Conservation (phyloP, 176 grass and related monocot genomes). For the Metroxylon sagu region DNA sequence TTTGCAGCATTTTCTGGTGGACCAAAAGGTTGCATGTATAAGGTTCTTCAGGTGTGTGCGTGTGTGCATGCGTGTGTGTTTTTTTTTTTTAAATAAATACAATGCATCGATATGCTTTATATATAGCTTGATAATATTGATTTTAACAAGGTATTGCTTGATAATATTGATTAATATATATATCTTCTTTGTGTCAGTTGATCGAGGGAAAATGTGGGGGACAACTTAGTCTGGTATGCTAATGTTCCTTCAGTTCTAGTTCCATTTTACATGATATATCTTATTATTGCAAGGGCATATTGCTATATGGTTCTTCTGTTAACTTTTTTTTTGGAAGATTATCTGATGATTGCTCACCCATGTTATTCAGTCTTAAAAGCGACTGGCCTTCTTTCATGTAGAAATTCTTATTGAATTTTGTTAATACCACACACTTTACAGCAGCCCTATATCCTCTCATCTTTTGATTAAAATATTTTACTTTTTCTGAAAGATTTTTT, state of each 20-base stretch:
- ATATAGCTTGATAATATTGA: neutral
- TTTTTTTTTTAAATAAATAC: neutral
- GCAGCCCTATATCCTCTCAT: too few relatives aligned
- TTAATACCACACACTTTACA: too few relatives aligned
- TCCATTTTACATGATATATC: neutral
- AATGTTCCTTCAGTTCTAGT: conserved; percentile 3
- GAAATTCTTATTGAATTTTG: neutral
- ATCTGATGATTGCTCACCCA: too few relatives aligned
- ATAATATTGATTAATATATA: neutral
- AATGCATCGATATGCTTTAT: neutral
- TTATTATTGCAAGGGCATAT: too few relatives aligned
- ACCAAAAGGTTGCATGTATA: conserved; percentile 91
- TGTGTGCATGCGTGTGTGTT: too few relatives aligned
- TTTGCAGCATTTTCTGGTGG: conserved; percentile 84
- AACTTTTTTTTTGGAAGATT: too few relatives aligned
- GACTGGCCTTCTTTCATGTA: too few relatives aligned
- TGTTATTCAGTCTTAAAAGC: too few relatives aligned
- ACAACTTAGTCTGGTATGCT: conserved; percentile 46
- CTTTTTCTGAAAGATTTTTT: neutral
- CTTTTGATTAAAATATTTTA: neutral
- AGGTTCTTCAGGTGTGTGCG: conserved; percentile 72
- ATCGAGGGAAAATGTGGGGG: conserved; percentile 41
- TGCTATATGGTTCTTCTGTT: too few relatives aligned
- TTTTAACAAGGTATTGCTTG: neutral
- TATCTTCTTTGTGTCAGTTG: conserved; percentile 41